A percentile compares a stretch with the other conserved stretches of the same genome.
Evolutionary conservation across 768 basidiomycete species (phyloP).

Genomic region (Leccinum variicolor): DNA sequence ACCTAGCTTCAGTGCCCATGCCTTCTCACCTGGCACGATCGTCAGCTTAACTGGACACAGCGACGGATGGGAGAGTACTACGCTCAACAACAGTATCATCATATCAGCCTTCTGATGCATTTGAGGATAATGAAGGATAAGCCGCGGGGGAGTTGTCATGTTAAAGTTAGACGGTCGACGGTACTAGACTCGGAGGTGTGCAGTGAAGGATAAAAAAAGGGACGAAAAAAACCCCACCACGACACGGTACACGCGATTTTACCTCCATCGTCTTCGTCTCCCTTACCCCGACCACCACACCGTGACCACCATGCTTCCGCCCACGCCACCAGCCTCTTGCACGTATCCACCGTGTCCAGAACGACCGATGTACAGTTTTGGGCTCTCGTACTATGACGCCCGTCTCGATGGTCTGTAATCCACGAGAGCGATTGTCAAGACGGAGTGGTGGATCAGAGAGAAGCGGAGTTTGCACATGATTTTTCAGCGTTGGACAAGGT

Average conservation of each 20-base stretch:
- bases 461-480: constrained; percentile 68
- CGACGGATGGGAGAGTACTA: constrained; percentile 57
- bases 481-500: constrained; percentile 72
- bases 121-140: constrained; percentile 63
- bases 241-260: constrained; percentile 65
- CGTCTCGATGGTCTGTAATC: constrained; percentile 74
- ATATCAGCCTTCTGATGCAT: constrained; percentile 74
- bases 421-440: constrained; percentile 67
- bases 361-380: constrained; percentile 65
- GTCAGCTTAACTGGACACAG: constrained; percentile 65
- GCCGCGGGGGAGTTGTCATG: constrained; percentile 71
- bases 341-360: constrained; percentile 67
- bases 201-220: not conserved
- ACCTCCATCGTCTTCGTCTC: constrained; percentile 53
- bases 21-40: constrained; percentile 57
- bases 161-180: too few relatives aligned
- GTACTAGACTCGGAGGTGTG: too few relatives aligned
- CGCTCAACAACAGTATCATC: constrained; percentile 56
- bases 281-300: constrained; percentile 65
- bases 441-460: constrained; percentile 62
- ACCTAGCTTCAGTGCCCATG: constrained; percentile 77
- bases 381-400: constrained; percentile 86
- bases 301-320: constrained; percentile 62
- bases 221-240: constrained; percentile 52
- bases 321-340: constrained; percentile 69